Evolutionary conservation across 768 basidiomycete genomes (phyloP).

Genomic region (Pulveroboletus sp.): DNA sequence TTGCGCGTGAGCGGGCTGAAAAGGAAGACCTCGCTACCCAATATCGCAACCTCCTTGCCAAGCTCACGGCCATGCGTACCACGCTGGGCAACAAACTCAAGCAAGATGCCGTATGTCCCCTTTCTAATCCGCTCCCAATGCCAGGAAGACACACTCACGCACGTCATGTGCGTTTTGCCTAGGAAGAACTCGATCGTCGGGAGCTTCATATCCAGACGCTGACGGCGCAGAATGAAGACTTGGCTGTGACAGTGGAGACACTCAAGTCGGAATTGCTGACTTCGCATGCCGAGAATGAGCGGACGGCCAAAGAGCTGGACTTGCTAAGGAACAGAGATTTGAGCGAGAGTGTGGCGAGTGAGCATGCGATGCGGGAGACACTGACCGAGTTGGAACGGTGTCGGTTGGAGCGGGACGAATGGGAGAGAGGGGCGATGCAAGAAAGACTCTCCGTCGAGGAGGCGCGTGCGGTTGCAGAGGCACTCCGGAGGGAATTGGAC

Average conservation of each 20-base stretch:
- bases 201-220: constrained; percentile 81
- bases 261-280: constrained; percentile 75
- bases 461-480: constrained; percentile 50
- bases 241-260: constrained; percentile 65
- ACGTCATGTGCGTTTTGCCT: constrained; percentile 13
- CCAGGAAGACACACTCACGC: background rate
- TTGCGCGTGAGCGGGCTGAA: constrained; percentile 73
- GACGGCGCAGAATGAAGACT: constrained; percentile 71
- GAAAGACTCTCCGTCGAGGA: constrained; percentile 75
- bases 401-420: constrained; percentile 75
- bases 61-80: constrained; percentile 89
- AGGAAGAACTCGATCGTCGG: constrained; percentile 98
- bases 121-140: background rate
- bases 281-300: constrained; percentile 72
- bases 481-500: constrained; percentile 60
- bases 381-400: constrained; percentile 85
- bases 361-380: constrained; percentile 75
- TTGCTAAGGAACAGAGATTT: constrained; percentile 57
- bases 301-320: constrained; percentile 65
- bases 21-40: constrained; percentile 84
- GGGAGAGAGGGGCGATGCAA: constrained; percentile 54
- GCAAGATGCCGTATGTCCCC: constrained; percentile 83
- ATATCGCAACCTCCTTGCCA: constrained; percentile 80
- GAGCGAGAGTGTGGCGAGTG: constrained; percentile 66
- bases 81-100: constrained; percentile 91